Conservation (phyloP, 2,329 filamentous ascomycete species). For the Neoscytalidium dimidiatum region DNA sequence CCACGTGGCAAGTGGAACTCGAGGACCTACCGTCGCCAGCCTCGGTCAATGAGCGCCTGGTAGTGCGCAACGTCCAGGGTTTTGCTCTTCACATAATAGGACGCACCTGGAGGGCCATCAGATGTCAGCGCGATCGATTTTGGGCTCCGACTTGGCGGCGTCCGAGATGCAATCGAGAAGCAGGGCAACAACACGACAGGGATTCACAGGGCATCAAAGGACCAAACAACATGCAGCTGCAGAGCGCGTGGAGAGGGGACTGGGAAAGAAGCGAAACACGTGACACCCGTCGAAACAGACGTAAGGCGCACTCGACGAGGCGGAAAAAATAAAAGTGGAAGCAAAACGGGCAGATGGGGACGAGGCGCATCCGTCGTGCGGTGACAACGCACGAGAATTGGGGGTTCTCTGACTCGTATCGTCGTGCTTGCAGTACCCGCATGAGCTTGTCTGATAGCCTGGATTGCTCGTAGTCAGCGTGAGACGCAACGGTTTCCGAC, state of each 20-base stretch:
- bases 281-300: not conserved
- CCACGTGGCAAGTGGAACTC: conserved; percentile 16
- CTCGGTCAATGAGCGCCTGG: conserved; percentile 70
- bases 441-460: conserved; percentile 53
- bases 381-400: conserved; percentile 49
- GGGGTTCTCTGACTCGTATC: conserved; percentile 49
- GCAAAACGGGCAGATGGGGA: conserved; percentile 12
- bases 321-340: not conserved
- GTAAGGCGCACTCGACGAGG: not conserved
- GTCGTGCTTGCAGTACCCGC: conserved; percentile 53
- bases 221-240: not conserved
- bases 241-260: not conserved
- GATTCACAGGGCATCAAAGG: not conserved
- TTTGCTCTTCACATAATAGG: conserved; percentile 68
- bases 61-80: conserved; percentile 68
- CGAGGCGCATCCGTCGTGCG: conserved; percentile 14
- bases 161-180: not conserved
- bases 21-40: conserved; percentile 70
- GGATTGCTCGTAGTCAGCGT: conserved; percentile 19
- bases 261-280: conserved; percentile 8
- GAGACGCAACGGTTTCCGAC: conserved; percentile 15
- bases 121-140: not conserved
- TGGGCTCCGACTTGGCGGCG: not conserved
- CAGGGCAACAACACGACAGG: not conserved
- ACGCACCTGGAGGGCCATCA: conserved; percentile 58